Conservation (phyloP, 192 early-diverging fungal species). For the Anaeromyces robustus region DNA sequence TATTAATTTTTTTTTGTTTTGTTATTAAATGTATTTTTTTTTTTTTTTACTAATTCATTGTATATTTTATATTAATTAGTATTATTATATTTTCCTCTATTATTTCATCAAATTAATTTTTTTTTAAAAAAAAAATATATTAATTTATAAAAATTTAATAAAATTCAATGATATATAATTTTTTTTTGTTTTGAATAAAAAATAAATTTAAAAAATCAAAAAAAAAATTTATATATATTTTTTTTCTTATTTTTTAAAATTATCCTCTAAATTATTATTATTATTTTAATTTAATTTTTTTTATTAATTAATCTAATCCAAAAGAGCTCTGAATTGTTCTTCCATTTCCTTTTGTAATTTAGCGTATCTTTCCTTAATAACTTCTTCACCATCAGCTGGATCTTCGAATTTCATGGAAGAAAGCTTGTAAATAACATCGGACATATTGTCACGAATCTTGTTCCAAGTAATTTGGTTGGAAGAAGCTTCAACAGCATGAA, state of each 20-base stretch:
- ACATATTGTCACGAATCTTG: slow-evolving; percentile 82
- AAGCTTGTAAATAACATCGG: slow-evolving; percentile 88
- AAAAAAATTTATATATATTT: background rate
- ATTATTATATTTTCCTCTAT: too few relatives aligned
- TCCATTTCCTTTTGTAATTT: slow-evolving; percentile 92
- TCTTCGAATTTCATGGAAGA: slow-evolving; percentile 99
- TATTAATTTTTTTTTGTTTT: too few relatives aligned
- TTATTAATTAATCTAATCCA: slow-evolving; percentile 28
- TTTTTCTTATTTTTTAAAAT: background rate
- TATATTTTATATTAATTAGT: too few relatives aligned
- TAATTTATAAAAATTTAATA: too few relatives aligned
- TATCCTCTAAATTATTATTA: background rate
- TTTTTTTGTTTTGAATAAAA: background rate
- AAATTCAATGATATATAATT: too few relatives aligned
- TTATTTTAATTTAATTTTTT: background rate
- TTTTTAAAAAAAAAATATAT: too few relatives aligned
- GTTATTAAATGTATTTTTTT: too few relatives aligned
- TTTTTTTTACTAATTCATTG: too few relatives aligned
- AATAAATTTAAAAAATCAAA: background rate
- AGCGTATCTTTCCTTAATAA: slow-evolving; percentile 66
- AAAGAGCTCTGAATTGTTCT: slow-evolving; percentile 71
- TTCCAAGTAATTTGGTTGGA: slow-evolving; percentile 83
- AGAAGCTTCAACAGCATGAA: slow-evolving; percentile 84
- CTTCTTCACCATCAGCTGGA: slow-evolving; percentile 87
- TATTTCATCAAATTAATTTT: too few relatives aligned